Conservation (phyloP, 805 yeast species). For the Saccharomycopsis fibuligera region DNA sequence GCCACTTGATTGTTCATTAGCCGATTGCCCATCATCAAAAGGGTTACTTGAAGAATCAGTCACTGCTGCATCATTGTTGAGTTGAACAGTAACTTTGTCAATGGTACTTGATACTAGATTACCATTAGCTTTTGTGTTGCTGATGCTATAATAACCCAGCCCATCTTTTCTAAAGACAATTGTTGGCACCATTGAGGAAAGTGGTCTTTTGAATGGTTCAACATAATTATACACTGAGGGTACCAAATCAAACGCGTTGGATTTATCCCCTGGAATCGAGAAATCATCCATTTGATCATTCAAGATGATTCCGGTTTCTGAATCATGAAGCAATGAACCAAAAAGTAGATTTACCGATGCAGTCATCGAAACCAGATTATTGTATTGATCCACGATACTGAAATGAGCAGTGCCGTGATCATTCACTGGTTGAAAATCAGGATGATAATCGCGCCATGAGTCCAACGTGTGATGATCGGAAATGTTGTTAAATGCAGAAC, state of each 20-base stretch:
- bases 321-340: conserved; percentile 81
- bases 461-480: conserved; percentile 49
- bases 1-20: background rate
- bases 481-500: conserved; percentile 42
- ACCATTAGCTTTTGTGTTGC: background rate
- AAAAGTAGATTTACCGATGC: conserved; percentile 81
- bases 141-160: no score
- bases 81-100: background rate
- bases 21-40: no score
- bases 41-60: no score
- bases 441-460: conserved; percentile 69
- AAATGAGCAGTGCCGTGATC: conserved; percentile 91
- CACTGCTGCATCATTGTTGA: background rate
- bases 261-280: conserved; percentile 54
- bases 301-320: conserved; percentile 71
- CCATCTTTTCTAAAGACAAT: conserved; percentile 41
- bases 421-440: conserved; percentile 69
- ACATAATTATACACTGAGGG: conserved; percentile 80
- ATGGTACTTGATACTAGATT: background rate
- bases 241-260: conserved; percentile 69
- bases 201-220: conserved; percentile 71
- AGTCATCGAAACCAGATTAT: conserved; percentile 81
- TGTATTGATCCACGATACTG: conserved; percentile 64
- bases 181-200: conserved; percentile 78
- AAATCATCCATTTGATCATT: conserved; percentile 96